phyloP scores from a whole-genome alignment of 768 basidiomycete species.

The Podaxis sp. region DNA sequence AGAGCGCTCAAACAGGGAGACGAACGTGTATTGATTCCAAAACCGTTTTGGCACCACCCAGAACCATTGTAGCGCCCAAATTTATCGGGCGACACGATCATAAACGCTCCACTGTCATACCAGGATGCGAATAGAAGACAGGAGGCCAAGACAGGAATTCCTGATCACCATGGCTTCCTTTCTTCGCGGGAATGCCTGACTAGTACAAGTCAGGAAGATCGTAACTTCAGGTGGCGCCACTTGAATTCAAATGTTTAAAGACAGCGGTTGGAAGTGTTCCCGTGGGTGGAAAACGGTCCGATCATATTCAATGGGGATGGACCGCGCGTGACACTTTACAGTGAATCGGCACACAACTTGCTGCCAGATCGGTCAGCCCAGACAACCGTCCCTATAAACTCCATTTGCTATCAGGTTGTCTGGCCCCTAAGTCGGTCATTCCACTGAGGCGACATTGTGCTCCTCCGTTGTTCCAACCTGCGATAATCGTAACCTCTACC shows the following conservation, averaged over 20 bases:
- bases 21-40: background rate
- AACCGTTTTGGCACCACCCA: background rate
- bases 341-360: background rate
- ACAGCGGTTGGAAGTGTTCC: no score
- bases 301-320: background rate
- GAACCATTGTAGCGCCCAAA: background rate
- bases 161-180: background rate
- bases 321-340: no score
- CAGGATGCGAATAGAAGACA: background rate
- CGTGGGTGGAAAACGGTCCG: conserved; percentile 2
- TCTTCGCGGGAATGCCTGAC: background rate
- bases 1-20: background rate
- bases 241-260: background rate
- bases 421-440: background rate
- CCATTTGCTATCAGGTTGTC: background rate
- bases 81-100: background rate
- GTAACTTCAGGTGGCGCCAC: background rate
- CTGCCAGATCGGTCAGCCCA: background rate
- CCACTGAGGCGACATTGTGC: background rate
- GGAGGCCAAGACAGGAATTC: background rate
- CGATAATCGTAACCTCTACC: no score
- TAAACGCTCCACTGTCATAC: background rate
- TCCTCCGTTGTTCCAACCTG: no score
- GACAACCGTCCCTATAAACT: background rate
- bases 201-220: background rate